Base-by-base conservation (phyloP, 768 basidiomycete genomes). In the Imleria badia region DNA sequence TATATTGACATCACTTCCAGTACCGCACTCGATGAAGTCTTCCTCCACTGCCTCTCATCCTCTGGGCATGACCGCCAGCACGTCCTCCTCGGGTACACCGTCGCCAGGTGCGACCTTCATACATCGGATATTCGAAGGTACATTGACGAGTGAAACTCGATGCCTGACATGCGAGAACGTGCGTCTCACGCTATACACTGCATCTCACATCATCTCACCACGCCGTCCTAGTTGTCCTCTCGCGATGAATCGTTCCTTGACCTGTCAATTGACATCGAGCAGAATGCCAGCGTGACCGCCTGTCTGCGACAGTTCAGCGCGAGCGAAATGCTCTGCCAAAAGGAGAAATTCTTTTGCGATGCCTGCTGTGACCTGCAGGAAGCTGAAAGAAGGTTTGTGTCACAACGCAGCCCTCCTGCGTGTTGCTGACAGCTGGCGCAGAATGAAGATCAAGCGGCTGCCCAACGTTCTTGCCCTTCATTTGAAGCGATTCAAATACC, bases 311-410 rank as follows among this genome's bases (percentile, higher is more conserved):
- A 95, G 67, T 99, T 99, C 70, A 96, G 93, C 66, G 95, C 94
- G 38, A 92, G 89, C 66, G 97, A 99, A 73, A 99, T 98, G 95
- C 82, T 99, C 19, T 95, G 93, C 63, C 93, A 96, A 72, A 89
- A 83, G 72, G 98, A 99, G 78, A 98, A 98, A 74, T 99, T 98
- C 69, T 97, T 92, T 71, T 99, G 97, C 68, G 97, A 99, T 70
- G 84, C 87, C 17, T 99, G 97, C 70, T 95, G 96, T 66, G 94
- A 94, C 53, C 74, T 98, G 26, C 96, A 98, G 66, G 97, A 99
- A 72, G 97, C 97, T 3, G 97, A 98, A 77, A 96, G 96, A 78
- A 81, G 96, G 95, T 64, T 11, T 4, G 51, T 91, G 61, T 42
- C 39, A 36, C 35, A 15, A 40, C 17, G n/a, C 5, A n/a, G 1